Percentiles rank a stretch among this genome's conserved stretches.
Evolutionary conservation across 805 yeast species (phyloP).

Genomic region (Tetrapisispora nanseiensis): DNA sequence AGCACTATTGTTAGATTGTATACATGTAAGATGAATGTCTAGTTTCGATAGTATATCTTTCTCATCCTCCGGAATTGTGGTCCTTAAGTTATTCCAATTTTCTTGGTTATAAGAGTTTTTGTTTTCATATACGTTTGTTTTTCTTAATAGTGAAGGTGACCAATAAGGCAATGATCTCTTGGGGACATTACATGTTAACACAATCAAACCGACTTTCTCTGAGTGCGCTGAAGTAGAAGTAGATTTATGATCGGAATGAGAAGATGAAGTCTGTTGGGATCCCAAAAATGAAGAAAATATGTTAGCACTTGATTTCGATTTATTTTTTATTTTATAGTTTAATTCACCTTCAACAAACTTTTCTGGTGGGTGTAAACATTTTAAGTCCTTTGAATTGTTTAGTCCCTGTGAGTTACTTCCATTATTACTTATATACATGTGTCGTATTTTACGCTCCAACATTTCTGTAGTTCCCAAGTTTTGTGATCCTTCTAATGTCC

Average conservation of each 20-base stretch:
- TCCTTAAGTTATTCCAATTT: slow-evolving; percentile 26
- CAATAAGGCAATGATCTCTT: slow-evolving; percentile 31
- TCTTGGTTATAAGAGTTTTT: slow-evolving; percentile 29
- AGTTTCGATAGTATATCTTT: slow-evolving; percentile 15
- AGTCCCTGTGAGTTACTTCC: neutral
- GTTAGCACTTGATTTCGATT: slow-evolving; percentile 12
- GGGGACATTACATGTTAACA: slow-evolving; percentile 26
- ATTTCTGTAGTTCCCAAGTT: slow-evolving; percentile 20
- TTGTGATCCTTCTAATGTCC: slow-evolving; percentile 16
- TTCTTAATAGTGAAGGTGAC: slow-evolving; percentile 31
- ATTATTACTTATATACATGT: slow-evolving; percentile 13
- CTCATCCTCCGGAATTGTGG: slow-evolving; percentile 23
- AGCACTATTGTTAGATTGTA: slow-evolving; percentile 25
- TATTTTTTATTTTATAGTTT: slow-evolving; percentile 19
- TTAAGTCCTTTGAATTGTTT: slow-evolving; percentile 9
- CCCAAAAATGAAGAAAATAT: slow-evolving; percentile 20
- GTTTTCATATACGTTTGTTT: slow-evolving; percentile 29
- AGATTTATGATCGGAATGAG: neutral
- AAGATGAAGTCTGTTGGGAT: slow-evolving; percentile 6
- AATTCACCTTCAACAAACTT: slow-evolving; percentile 22
- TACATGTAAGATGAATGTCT: slow-evolving; percentile 26
- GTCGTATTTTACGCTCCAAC: slow-evolving; percentile 22
- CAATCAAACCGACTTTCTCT: slow-evolving; percentile 26
- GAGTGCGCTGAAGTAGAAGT: neutral
- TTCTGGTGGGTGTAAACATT: slow-evolving; percentile 6